phyloP scores from a whole-genome alignment of 1,284 basidiomycete species.

The Albatrellus sp. region DNA sequence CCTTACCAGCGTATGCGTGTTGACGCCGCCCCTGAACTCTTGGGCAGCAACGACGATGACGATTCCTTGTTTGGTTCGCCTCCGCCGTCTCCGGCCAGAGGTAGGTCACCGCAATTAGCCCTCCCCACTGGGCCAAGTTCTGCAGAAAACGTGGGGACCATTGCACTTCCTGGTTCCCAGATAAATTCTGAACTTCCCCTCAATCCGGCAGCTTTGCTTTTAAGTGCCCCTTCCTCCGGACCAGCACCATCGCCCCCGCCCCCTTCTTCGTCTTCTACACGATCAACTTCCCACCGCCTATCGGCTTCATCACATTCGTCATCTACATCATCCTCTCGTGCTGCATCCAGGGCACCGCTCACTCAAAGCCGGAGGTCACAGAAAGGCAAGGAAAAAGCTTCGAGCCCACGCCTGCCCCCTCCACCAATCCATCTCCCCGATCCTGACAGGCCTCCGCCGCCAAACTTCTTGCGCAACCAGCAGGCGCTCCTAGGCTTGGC shows the following conservation, averaged over 20 bases:
- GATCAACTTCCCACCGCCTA: slow-evolving; percentile 4
- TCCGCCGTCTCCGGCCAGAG: slow-evolving; percentile 55
- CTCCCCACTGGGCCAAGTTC: slow-evolving; percentile 32
- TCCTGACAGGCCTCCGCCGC: slow-evolving; percentile 44
- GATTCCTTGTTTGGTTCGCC: slow-evolving; percentile 75
- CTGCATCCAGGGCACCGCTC: slow-evolving; percentile 7
- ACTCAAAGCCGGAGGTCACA: slow-evolving; percentile 3
- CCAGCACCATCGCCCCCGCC: not conserved
- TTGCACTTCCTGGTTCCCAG: slow-evolving; percentile 90
- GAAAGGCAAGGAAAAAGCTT: slow-evolving; percentile 18
- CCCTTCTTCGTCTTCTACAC: slow-evolving; percentile 2
- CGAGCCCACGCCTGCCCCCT: slow-evolving; percentile 24
- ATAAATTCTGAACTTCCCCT: slow-evolving; percentile 70
- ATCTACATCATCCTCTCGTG: slow-evolving; percentile 10
- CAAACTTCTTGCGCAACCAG: slow-evolving; percentile 62
- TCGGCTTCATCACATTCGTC: slow-evolving; percentile 9
- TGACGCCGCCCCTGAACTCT: slow-evolving; percentile 7
- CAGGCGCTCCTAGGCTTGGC: slow-evolving; percentile 57
- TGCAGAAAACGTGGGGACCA: slow-evolving; percentile 82
- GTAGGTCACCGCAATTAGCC: slow-evolving; percentile 59
- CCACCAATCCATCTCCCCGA: slow-evolving; percentile 49
- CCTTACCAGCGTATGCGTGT: slow-evolving; percentile 8
- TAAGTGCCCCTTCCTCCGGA: slow-evolving; percentile 20
- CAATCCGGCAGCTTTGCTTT: slow-evolving; percentile 57
- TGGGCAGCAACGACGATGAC: slow-evolving; percentile 23